phyloP scores from a whole-genome alignment of 2,329 filamentous ascomycete genomes.

The Nemania bipapillata region DNA sequence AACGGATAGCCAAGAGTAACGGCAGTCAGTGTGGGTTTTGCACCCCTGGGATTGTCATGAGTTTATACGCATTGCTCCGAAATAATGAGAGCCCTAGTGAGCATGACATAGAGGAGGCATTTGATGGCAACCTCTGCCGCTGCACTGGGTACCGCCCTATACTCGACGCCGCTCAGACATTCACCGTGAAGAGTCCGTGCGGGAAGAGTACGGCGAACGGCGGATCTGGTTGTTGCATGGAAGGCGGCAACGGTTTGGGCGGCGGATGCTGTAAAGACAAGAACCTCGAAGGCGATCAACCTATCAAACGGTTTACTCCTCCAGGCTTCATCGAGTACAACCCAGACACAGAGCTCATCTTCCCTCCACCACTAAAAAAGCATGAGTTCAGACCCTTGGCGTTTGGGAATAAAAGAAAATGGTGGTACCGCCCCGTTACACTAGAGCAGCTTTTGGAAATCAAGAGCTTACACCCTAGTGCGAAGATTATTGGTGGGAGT shows the following conservation, averaged over 20 bases:
- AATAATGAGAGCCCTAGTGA: constrained; percentile 83
- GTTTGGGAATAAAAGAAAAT: constrained; percentile 94
- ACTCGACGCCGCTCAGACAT: constrained; percentile 90
- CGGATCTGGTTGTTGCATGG: constrained; percentile 76
- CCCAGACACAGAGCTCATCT: constrained; percentile 93
- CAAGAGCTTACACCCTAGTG: constrained; percentile 83
- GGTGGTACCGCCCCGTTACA: constrained; percentile 90
- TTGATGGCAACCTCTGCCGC: constrained; percentile 94
- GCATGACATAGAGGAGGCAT: constrained; percentile 91
- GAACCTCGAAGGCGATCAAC: constrained; percentile 60
- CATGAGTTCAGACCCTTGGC: constrained; percentile 83
- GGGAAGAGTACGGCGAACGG: constrained; percentile 62
- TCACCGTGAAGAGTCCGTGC: constrained; percentile 68
- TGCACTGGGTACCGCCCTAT: constrained; percentile 97
- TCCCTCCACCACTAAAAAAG: constrained; percentile 85
- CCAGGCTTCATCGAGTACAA: constrained; percentile 95
- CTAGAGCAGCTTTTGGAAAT: constrained; percentile 89
- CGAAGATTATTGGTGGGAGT: constrained; percentile 94
- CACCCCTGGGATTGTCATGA: constrained; percentile 98
- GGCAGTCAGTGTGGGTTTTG: constrained; percentile 96
- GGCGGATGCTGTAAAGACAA: constrained; percentile 78
- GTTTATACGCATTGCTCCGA: constrained; percentile 88
- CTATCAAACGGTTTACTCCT: constrained; percentile 77
- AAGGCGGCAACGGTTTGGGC: constrained; percentile 62
- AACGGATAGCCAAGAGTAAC: constrained; percentile 89